Conservation (phyloP, 1,139 yeast genomes). For the Zygosaccharomyces pseudobailii region DNA sequence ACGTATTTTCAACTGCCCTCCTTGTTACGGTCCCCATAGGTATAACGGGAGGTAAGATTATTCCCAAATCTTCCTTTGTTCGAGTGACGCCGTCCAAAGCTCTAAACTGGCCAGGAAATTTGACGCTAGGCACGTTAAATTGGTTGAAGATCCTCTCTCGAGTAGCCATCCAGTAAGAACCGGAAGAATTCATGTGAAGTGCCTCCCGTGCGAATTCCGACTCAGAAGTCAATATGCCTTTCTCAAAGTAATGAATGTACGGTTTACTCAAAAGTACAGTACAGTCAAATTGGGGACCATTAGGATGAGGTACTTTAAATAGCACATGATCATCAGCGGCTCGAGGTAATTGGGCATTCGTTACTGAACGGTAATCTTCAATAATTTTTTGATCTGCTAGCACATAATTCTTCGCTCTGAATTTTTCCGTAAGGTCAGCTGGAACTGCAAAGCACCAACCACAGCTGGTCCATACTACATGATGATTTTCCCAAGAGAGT, state of each 20-base stretch:
- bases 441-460: slow-evolving; percentile 88
- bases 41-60: slow-evolving; percentile 76
- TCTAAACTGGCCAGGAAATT: slow-evolving; percentile 26
- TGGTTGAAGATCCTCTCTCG: slow-evolving; percentile 80
- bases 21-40: slow-evolving; percentile 97
- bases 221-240: slow-evolving; percentile 66
- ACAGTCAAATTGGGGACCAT: slow-evolving; percentile 72
- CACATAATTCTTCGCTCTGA: slow-evolving; percentile 51
- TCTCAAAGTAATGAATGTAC: slow-evolving; percentile 67
- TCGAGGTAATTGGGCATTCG: not conserved
- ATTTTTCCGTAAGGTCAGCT: slow-evolving; percentile 36
- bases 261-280: slow-evolving; percentile 77
- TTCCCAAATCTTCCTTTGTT: slow-evolving; percentile 45
- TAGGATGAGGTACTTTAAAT: slow-evolving; percentile 86
- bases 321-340: slow-evolving; percentile 22
- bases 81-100: slow-evolving; percentile 23
- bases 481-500: slow-evolving; percentile 81
- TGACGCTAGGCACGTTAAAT: slow-evolving; percentile 61
- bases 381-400: slow-evolving; percentile 22
- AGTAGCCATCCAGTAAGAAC: slow-evolving; percentile 92
- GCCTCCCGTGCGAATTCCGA: slow-evolving; percentile 74
- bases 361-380: slow-evolving; percentile 10
- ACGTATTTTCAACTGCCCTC: slow-evolving; percentile 93
- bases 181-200: slow-evolving; percentile 65
- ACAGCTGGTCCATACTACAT: slow-evolving; percentile 69